These are phyloP conservation scores for Periconia sp. DNA, from an alignment of 2,329 filamentous ascomycete species.

Conservation along the genomic window DNA sequence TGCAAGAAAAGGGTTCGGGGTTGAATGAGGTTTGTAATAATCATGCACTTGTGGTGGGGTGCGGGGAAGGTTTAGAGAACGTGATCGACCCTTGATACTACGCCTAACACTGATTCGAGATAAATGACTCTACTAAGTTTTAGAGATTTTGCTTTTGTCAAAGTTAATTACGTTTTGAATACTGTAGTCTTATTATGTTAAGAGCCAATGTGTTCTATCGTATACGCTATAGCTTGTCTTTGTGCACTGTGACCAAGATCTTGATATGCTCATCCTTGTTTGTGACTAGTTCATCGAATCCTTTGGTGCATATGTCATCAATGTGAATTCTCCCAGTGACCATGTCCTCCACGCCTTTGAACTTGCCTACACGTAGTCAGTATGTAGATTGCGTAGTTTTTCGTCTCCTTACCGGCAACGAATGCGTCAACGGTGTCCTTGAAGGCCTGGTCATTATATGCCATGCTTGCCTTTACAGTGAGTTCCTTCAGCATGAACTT, in stretches of 20 bases:
- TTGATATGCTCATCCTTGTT: conserved; percentile 45
- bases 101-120: too few relatives aligned
- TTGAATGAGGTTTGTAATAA: too few relatives aligned
- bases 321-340: conserved; percentile 40
- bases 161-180: too few relatives aligned
- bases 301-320: conserved; percentile 37
- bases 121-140: too few relatives aligned
- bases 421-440: conserved; percentile 41
- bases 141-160: too few relatives aligned
- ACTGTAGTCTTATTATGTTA: too few relatives aligned
- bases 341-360: conserved; percentile 39
- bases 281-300: conserved; percentile 37
- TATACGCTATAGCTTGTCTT: conserved; percentile 17
- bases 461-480: conserved; percentile 33
- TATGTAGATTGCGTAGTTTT: too few relatives aligned
- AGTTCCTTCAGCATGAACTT: conserved; percentile 38
- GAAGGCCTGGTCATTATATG: conserved; percentile 40
- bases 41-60: too few relatives aligned
- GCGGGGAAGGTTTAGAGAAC: too few relatives aligned
- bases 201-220: too few relatives aligned
- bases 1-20: too few relatives aligned
- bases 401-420: conserved; percentile 31
- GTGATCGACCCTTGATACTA: too few relatives aligned
- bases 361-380: conserved; percentile 37
- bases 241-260: conserved; percentile 42